Evolutionary conservation across 2,329 filamentous ascomycete genomes (phyloP).

Genomic region (Myriosclerotinia curreyana): DNA sequence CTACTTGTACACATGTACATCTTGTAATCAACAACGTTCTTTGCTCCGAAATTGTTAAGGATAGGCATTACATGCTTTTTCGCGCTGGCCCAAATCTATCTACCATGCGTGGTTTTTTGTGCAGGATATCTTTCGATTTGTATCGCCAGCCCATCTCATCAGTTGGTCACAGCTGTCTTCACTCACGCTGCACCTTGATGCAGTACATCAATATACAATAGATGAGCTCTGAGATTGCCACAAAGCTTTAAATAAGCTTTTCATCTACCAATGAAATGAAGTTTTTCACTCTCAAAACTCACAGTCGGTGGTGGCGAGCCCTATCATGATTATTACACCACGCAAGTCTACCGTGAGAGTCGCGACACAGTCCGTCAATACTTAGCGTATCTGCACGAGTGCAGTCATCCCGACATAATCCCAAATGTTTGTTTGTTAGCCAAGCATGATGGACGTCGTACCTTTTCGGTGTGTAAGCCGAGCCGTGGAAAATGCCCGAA

Average conservation of each 20-base stretch:
- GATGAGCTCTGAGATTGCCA: background rate
- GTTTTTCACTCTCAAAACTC: background rate
- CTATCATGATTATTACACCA: slow-evolving; percentile 1
- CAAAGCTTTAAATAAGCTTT: slow-evolving; percentile 9
- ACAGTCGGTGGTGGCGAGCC: background rate
- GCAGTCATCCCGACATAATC: slow-evolving; percentile 8
- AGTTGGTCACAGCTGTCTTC: background rate
- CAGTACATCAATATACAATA: slow-evolving; percentile 18
- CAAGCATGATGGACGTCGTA: slow-evolving; percentile 2
- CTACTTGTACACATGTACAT: background rate
- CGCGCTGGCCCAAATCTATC: background rate
- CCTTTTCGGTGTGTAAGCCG: slow-evolving; percentile 16
- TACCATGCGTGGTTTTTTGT: background rate
- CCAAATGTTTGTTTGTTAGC: background rate
- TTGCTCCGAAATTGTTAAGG: background rate
- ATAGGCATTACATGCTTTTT: background rate
- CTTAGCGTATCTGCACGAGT: slow-evolving; percentile 14
- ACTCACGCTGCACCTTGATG: slow-evolving; percentile 2
- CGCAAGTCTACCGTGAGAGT: slow-evolving; percentile 4
- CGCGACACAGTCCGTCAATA: slow-evolving; percentile 6
- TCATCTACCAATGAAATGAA: slow-evolving; percentile 1
- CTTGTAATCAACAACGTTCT: background rate
- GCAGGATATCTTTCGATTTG: background rate
- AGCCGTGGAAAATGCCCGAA: slow-evolving; percentile 18
- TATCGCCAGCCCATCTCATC: slow-evolving; percentile 13